phyloP scores from a whole-genome alignment of 768 basidiomycete genomes.

The Dictyophora rubrovolvata region DNA sequence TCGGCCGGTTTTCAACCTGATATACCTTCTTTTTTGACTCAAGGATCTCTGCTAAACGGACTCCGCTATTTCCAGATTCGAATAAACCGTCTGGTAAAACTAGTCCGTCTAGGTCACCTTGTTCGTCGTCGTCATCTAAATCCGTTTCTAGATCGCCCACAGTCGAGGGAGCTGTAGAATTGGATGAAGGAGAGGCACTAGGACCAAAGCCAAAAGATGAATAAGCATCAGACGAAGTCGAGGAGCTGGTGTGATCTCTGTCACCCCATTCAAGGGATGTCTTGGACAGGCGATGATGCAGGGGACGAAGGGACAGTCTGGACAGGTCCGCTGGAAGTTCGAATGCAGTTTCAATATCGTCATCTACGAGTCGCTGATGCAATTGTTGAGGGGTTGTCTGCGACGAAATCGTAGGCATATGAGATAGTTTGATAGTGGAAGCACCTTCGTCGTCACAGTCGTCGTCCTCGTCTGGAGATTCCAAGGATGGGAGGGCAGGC shows the following conservation, averaged over 20 bases:
- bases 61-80: constrained; percentile 54
- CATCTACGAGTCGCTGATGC: constrained; percentile 39
- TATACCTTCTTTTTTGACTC: constrained; percentile 47
- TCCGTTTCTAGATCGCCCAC: constrained; percentile 67
- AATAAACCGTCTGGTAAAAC: constrained; percentile 70
- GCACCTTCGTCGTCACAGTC: constrained; percentile 75
- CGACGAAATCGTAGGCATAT: constrained; percentile 29
- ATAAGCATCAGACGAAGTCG: constrained; percentile 81
- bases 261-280: constrained; percentile 80
- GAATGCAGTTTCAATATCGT: constrained; percentile 80
- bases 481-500: constrained; percentile 36
- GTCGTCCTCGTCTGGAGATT: constrained; percentile 30
- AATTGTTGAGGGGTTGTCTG: constrained; percentile 18
- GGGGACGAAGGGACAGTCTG: constrained; percentile 71
- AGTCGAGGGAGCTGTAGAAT: constrained; percentile 55
- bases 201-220: constrained; percentile 64
- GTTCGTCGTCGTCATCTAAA: constrained; percentile 42
- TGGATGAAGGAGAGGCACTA: constrained; percentile 61
- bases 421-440: constrained; percentile 71
- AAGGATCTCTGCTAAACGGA: constrained; percentile 38
- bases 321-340: constrained; percentile 72
- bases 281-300: constrained; percentile 72
- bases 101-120: constrained; percentile 67
- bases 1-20: constrained; percentile 43
- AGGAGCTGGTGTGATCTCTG: constrained; percentile 67